Conservation (phyloP, 2,329 filamentous ascomycete genomes). For the Colletotrichum tropicale region DNA sequence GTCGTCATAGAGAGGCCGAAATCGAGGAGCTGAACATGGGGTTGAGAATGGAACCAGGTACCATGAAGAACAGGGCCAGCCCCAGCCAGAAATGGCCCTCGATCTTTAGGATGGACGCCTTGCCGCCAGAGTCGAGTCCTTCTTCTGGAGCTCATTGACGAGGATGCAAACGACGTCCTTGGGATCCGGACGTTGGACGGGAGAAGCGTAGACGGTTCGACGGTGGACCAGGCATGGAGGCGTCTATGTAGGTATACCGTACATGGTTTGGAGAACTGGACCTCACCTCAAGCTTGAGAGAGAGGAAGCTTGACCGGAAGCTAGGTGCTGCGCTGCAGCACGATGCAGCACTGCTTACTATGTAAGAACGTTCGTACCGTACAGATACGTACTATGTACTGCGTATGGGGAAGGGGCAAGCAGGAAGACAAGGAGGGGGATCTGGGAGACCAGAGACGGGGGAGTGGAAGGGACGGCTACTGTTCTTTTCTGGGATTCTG, state of each 20-base stretch:
- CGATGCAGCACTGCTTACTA: not conserved
- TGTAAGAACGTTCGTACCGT: not conserved
- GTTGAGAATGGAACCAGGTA: not conserved
- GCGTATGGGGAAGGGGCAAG: not conserved
- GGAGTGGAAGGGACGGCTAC: not conserved
- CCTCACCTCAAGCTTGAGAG: not conserved
- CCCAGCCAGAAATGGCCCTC: not conserved
- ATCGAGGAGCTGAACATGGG: not conserved
- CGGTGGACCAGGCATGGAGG: not conserved
- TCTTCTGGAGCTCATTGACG: not conserved
- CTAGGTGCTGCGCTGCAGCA: not conserved
- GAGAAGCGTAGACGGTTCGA: not conserved
- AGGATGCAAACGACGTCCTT: not conserved
- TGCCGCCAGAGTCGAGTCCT: not conserved
- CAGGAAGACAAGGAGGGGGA: not conserved
- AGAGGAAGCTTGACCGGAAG: not conserved
- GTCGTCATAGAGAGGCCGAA: not conserved
- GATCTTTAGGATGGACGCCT: not conserved
- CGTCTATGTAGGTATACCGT: not conserved
- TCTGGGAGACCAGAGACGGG: not conserved
- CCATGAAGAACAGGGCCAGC: not conserved
- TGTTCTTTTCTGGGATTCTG: not conserved
- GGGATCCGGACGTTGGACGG: not conserved
- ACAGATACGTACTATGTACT: not conserved
- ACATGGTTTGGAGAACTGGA: not conserved